Percentiles rank a stretch among this genome's conserved stretches.
Conservation (phyloP, 768 basidiomycete species). For the Coprinopsis marcescibilis region DNA sequence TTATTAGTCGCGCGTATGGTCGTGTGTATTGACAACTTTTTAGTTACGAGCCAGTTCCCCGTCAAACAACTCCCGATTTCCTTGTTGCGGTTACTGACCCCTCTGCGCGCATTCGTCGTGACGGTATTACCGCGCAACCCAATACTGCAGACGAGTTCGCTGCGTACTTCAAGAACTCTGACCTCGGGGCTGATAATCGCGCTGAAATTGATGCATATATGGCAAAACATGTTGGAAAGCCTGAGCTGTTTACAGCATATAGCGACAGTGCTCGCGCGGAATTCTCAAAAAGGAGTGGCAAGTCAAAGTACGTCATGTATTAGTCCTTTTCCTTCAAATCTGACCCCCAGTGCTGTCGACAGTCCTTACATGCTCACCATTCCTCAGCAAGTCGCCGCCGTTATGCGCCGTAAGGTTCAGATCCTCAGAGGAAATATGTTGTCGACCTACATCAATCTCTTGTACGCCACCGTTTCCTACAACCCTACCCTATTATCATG, state of each 20-base stretch:
- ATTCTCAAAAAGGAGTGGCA: conserved; percentile 39
- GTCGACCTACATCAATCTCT: conserved; percentile 29
- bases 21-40: background rate
- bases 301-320: conserved; percentile 22
- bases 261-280: conserved; percentile 43
- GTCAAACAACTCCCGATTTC: conserved; percentile 65
- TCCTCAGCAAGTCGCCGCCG: conserved; percentile 38
- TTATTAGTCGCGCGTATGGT: background rate
- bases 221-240: conserved; percentile 36
- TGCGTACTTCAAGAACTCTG: conserved; percentile 36
- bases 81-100: conserved; percentile 59
- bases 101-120: conserved; percentile 44
- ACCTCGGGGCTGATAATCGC: conserved; percentile 34
- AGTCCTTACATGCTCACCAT: conserved; percentile 44
- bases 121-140: conserved; percentile 39
- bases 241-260: conserved; percentile 38
- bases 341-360: background rate
- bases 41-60: conserved; percentile 51
- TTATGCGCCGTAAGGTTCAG: conserved; percentile 40
- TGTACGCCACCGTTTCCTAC: conserved; percentile 15
- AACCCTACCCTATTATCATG: background rate
- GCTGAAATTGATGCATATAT: conserved; percentile 43
- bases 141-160: conserved; percentile 56
- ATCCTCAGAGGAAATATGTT: conserved; percentile 37
- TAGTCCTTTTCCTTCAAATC: background rate